These are phyloP conservation scores for Asterophora parasitica DNA, from an alignment of 768 basidiomycete genomes.

Conservation along the genomic window DNA sequence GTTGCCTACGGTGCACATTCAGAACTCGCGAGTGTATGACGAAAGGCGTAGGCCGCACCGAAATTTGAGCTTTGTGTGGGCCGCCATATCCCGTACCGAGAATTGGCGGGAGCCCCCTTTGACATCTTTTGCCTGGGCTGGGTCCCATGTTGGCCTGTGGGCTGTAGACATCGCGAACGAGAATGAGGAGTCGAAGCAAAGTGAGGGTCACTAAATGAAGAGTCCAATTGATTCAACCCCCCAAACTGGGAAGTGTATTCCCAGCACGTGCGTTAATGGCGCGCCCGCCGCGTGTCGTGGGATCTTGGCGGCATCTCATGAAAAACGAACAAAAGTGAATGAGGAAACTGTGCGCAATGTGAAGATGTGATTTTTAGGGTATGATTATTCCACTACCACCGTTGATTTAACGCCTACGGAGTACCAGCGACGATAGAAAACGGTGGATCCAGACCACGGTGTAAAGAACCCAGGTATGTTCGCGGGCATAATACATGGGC, in stretches of 20 bases:
- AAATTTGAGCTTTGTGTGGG: slow-evolving; percentile 98
- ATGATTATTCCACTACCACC: too few species aligned
- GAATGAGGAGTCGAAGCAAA: not conserved
- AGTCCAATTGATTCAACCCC: slow-evolving; percentile 1
- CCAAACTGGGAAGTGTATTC: slow-evolving; percentile 5
- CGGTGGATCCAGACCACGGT: too few species aligned
- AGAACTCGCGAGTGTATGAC: not conserved
- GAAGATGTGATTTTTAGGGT: too few species aligned
- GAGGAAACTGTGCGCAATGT: too few species aligned
- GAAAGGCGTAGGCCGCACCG: slow-evolving; percentile 43
- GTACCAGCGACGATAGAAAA: not conserved
- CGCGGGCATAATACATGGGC: too few species aligned
- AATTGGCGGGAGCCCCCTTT: slow-evolving; percentile 90
- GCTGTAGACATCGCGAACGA: slow-evolving; percentile 70
- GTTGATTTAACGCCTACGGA: too few species aligned
- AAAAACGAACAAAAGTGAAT: too few species aligned
- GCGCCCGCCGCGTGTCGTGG: too few species aligned
- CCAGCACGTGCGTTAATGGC: slow-evolving; percentile 5
- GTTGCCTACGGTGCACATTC: slow-evolving; percentile 48
- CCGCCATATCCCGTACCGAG: slow-evolving; percentile 90
- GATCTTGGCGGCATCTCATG: too few species aligned
- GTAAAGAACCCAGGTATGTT: too few species aligned
- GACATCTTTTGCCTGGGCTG: slow-evolving; percentile 89
- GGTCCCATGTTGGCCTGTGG: slow-evolving; percentile 96
- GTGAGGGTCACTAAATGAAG: not conserved